phyloP scores from a whole-genome alignment of 2,329 filamentous ascomycete species.

The Calonectria hawksworthii region DNA sequence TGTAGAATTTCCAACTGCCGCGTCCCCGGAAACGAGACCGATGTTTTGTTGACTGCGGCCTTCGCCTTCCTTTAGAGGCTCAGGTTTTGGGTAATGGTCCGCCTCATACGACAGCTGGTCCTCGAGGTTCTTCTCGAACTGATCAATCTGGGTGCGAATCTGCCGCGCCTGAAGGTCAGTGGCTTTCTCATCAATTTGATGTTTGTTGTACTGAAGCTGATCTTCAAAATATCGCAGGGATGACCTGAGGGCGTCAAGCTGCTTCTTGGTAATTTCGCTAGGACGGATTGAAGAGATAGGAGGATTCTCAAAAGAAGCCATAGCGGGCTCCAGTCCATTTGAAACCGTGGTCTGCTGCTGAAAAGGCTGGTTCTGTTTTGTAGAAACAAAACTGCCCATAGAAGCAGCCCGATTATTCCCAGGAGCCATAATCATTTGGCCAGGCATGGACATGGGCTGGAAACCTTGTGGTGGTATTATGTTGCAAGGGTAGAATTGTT shows the following conservation, averaged over 20 bases:
- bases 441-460: conserved; percentile 43
- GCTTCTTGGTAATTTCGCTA: conserved; percentile 73
- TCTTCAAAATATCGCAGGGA: conserved; percentile 70
- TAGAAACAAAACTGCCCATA: conserved; percentile 15
- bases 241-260: conserved; percentile 65
- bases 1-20: conserved; percentile 17
- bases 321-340: background rate
- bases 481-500: conserved; percentile 44
- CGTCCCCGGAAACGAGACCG: background rate
- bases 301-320: conserved; percentile 45
- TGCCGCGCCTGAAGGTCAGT: conserved; percentile 60
- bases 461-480: conserved; percentile 48
- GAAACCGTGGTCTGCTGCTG: conserved; percentile 8
- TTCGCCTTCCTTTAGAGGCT: conserved; percentile 43
- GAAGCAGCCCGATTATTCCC: conserved; percentile 14
- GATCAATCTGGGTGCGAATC: conserved; percentile 61
- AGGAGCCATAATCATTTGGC: conserved; percentile 35
- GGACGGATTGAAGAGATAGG: conserved; percentile 71
- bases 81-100: conserved; percentile 55
- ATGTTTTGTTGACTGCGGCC: conserved; percentile 22
- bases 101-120: conserved; percentile 62
- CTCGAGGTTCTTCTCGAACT: conserved; percentile 64
- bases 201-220: conserved; percentile 72
- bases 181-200: conserved; percentile 71
- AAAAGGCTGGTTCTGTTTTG: conserved; percentile 26